These are phyloP conservation scores for Penicillium fuscoglaucum DNA, from an alignment of 2,329 filamentous ascomycete species.

Conservation along the genomic window DNA sequence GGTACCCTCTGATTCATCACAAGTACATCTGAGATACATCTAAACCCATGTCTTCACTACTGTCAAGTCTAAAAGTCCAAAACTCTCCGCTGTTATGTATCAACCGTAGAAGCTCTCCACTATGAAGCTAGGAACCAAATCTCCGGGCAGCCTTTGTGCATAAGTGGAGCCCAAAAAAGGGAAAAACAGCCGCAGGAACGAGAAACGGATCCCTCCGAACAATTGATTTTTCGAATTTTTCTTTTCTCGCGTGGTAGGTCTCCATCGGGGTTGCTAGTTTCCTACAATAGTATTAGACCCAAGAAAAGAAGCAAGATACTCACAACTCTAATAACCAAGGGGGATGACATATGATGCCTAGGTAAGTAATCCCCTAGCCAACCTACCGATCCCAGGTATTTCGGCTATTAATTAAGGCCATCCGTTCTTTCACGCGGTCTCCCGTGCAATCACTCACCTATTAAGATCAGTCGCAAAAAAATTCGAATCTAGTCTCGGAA, in stretches of 20 bases:
- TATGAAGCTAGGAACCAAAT: slow-evolving; percentile 32
- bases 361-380: slow-evolving; percentile 15
- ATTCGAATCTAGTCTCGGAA: slow-evolving; percentile 17
- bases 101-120: slow-evolving; percentile 21
- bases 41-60: not conserved
- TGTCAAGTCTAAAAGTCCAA: slow-evolving; percentile 16
- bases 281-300: not conserved
- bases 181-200: slow-evolving; percentile 32
- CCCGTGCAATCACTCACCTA: slow-evolving; percentile 15
- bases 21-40: slow-evolving; percentile 23
- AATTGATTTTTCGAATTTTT: slow-evolving; percentile 10
- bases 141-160: slow-evolving; percentile 33
- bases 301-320: not conserved
- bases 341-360: slow-evolving; percentile 25
- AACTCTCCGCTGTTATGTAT: slow-evolving; percentile 8
- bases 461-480: slow-evolving; percentile 17
- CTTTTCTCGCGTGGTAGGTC: slow-evolving; percentile 25
- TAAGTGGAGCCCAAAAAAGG: slow-evolving; percentile 25
- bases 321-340: slow-evolving; percentile 11
- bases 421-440: slow-evolving; percentile 14
- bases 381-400: not conserved
- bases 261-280: slow-evolving; percentile 18
- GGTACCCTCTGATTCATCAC: slow-evolving; percentile 23
- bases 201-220: slow-evolving; percentile 33
- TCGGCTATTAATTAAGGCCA: slow-evolving; percentile 18